Base-by-base conservation (phyloP, 768 basidiomycete genomes). In the Calocybe gangraenosa region DNA sequence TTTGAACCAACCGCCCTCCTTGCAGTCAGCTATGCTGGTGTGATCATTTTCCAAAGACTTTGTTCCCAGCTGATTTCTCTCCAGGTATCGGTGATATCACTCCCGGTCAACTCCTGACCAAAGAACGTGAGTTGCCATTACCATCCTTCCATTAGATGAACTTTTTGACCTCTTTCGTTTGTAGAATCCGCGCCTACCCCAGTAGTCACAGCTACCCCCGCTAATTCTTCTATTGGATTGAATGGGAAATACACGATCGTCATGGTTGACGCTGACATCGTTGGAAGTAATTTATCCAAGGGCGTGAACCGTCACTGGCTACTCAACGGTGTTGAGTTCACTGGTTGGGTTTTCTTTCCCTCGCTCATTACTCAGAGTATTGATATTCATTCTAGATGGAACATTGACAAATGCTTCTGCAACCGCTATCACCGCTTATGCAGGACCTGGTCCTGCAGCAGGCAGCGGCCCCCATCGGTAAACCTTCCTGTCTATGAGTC, bases 281-380 rank as follows among this genome's bases (percentile, higher is more conserved):
- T 83, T 30, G 87, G 87, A 31, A 65, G 75, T 38, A 71, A 83
- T 51, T 65, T 79, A 43, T 62, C 71, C 30, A 63, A 67, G 7
- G 82, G 79, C 15, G 79, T 82, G 52, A 87, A 79, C 40, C 76
- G 85, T 43, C 90, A 91, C 67, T 92, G 87, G 88, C 77, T 92
- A 38, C 78, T 82, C 49, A 88, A 90, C 60, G 69, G 74, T 18
- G 86, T 77, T 14, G 70, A 68, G 3, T 47, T 84, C 32, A 53
- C 59, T 18, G 65, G 80, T 79, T 51, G 22, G 55, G 10, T 32
- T 20, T 46, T 7, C 25, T 23, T 14, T 18, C 14, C n/a, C 25
- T 6, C 37, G 6, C 33, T 25, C 18, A 6, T 14, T 33, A 13
- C 14, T 34, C 15, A 11, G 13, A 35, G 14, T 30, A 22, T 28